Conservation (phyloP, 2,329 filamentous ascomycete species). For the Escovopsis weberi region DNA sequence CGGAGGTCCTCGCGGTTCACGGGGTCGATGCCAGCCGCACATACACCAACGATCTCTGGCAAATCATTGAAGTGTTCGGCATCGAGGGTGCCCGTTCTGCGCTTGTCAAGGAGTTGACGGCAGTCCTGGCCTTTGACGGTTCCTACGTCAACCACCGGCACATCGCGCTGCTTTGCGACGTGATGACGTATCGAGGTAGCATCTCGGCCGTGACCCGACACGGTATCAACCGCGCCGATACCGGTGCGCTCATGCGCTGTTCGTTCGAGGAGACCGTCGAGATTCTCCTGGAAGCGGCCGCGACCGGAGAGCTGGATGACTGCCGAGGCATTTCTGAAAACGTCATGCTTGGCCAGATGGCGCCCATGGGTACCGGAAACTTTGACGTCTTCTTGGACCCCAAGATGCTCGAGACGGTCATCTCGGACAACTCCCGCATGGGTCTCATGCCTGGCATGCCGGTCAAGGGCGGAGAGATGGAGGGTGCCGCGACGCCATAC, state of each 20-base stretch:
- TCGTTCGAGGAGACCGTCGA: slow-evolving; percentile 99
- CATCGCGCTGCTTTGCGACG: slow-evolving; percentile 84
- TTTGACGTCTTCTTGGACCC: slow-evolving; percentile 90
- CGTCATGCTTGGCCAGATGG: slow-evolving; percentile 93
- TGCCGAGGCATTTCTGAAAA: slow-evolving; percentile 98
- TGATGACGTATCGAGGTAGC: slow-evolving; percentile 91
- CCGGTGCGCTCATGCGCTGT: slow-evolving; percentile 96
- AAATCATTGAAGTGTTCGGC: slow-evolving; percentile 86
- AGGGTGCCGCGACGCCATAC: slow-evolving; percentile 87
- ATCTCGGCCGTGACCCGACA: slow-evolving; percentile 96
- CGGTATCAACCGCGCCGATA: slow-evolving; percentile 96
- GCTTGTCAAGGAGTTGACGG: slow-evolving; percentile 74
- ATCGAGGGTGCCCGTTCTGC: slow-evolving; percentile 88
- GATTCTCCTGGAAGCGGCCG: slow-evolving; percentile 89
- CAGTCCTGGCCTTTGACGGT: slow-evolving; percentile 94
- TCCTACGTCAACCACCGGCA: slow-evolving; percentile 99
- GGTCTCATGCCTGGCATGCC: slow-evolving; percentile 69
- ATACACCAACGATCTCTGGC: slow-evolving; percentile 90
- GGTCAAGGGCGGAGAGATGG: slow-evolving; percentile 57
- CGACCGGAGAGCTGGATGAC: slow-evolving; percentile 89
- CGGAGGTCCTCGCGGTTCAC: slow-evolving; percentile 69
- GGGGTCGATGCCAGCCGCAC: slow-evolving; percentile 79
- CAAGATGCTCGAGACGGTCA: slow-evolving; percentile 88
- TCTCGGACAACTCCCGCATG: slow-evolving; percentile 80
- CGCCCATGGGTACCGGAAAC: slow-evolving; percentile 91